phyloP scores from a whole-genome alignment of 306 rosid species.

The Argentina anserina region DNA sequence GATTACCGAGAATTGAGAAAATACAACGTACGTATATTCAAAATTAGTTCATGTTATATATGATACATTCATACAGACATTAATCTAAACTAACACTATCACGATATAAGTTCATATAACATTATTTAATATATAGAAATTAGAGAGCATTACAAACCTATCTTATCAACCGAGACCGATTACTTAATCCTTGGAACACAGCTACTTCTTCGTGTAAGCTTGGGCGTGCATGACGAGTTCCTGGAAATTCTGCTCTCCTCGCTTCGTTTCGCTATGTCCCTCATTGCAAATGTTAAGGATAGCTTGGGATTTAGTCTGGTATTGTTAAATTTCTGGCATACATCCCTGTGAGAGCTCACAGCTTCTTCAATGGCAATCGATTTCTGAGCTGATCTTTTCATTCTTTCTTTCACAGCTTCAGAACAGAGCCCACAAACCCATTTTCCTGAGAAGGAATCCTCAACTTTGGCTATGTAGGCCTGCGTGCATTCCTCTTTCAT shows the following conservation, averaged over 20 bases:
- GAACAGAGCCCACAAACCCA: conserved; percentile 86
- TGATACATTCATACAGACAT: no score
- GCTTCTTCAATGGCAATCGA: conserved; percentile 36
- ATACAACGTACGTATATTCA: no score
- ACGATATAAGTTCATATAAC: no score
- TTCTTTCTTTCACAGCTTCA: conserved; percentile 60
- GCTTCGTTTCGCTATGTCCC: conserved; percentile 53
- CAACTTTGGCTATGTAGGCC: conserved; percentile 41
- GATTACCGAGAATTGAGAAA: no score
- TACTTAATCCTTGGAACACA: conserved; percentile 19
- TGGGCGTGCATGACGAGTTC: neutral
- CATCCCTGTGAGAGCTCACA: conserved; percentile 38
- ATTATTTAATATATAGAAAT: neutral
- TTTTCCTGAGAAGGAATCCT: conserved; percentile 36
- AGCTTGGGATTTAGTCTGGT: conserved; percentile 63
- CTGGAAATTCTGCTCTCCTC: conserved; percentile 33
- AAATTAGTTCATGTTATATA: no score
- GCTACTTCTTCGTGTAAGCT: conserved; percentile 46
- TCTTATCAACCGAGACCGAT: neutral
- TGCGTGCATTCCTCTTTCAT: conserved; percentile 59
- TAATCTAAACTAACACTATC: neutral
- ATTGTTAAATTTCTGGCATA: conserved; percentile 42
- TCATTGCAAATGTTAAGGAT: conserved; percentile 51
- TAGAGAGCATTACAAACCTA: neutral
- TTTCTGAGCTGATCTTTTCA: conserved; percentile 5